These are phyloP conservation scores for Oxyria digyna DNA, from an alignment of 148 eudicot species.

Conservation along the genomic window DNA sequence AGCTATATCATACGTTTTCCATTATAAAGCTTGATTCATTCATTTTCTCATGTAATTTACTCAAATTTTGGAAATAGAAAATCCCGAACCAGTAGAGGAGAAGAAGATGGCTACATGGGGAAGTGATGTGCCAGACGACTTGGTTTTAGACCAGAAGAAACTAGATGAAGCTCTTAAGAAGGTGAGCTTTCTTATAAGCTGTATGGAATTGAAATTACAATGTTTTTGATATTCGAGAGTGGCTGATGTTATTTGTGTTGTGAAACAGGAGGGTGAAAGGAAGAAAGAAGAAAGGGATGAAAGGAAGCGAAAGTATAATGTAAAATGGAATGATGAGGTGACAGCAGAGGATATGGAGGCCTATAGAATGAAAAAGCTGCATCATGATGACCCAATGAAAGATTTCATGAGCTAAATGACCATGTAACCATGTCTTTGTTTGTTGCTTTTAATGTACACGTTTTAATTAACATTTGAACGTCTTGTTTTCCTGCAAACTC, in stretches of 20 bases:
- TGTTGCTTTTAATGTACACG: too few relatives aligned
- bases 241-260: neutral
- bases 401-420: constrained; percentile 25
- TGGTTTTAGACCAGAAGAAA: constrained; percentile 64
- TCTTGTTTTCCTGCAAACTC: too few relatives aligned
- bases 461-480: too few relatives aligned
- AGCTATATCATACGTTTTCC: neutral
- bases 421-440: too few relatives aligned
- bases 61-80: constrained; percentile 26
- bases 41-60: neutral
- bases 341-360: constrained; percentile 91
- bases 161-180: constrained; percentile 73
- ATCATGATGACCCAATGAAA: constrained; percentile 83
- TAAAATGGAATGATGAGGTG: constrained; percentile 72
- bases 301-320: constrained; percentile 78
- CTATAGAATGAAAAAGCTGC: constrained; percentile 70
- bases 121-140: constrained; percentile 74
- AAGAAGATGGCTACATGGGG: constrained; percentile 84
- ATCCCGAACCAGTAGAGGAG: constrained; percentile 42
- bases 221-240: neutral
- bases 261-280: constrained; percentile 60
- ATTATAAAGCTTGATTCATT: neutral
- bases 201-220: neutral
- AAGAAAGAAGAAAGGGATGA: constrained; percentile 77
- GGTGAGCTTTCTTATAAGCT: constrained; percentile 19